These are phyloP conservation scores for Haematococcus lacustris DNA, from an alignment of 139 green algal species.

Conservation along the genomic window DNA sequence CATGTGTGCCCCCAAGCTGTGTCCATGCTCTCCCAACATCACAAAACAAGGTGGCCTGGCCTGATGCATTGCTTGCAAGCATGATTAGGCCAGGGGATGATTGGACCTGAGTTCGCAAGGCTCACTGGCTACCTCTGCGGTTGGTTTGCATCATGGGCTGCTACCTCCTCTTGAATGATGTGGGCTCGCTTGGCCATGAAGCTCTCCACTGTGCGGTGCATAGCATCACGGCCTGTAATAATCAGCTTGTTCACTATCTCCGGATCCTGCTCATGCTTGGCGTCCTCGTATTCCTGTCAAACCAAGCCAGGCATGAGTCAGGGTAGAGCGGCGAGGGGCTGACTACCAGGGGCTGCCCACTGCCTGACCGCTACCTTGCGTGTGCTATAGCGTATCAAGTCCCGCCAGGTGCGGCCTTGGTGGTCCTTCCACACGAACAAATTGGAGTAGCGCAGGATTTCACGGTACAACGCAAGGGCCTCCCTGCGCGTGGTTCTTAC, in stretches of 20 bases:
- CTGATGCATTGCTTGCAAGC: no score
- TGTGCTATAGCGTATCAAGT: conserved; percentile 43
- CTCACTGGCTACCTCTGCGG: no score
- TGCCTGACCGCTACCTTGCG: no score
- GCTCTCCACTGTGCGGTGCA: conserved; percentile 23
- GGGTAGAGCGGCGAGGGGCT: no score
- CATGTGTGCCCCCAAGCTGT: no score
- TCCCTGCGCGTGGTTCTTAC: conserved; percentile 20
- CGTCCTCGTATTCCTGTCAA: conserved; percentile 55
- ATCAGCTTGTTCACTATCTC: conserved; percentile 44
- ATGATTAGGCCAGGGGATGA: no score
- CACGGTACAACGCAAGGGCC: conserved; percentile 47
- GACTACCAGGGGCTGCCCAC: no score
- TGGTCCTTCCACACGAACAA: conserved; percentile 60
- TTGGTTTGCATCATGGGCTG: no score
- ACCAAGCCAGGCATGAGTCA: no score
- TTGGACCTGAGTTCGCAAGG: no score
- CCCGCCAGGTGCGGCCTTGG: conserved; percentile 41
- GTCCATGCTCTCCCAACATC: no score
- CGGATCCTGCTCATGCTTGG: conserved; percentile 37
- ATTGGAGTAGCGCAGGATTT: conserved; percentile 46
- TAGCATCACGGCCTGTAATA: conserved; percentile 33
- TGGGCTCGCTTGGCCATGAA: conserved; percentile 9
- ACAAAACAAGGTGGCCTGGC: no score
- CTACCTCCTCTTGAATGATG: conserved; percentile 19